Evolutionary conservation across 176 grass and related monocot genomes (phyloP), one percentile per base, ranked within the genome.

Genomic region (Ananas comosus): DNA sequence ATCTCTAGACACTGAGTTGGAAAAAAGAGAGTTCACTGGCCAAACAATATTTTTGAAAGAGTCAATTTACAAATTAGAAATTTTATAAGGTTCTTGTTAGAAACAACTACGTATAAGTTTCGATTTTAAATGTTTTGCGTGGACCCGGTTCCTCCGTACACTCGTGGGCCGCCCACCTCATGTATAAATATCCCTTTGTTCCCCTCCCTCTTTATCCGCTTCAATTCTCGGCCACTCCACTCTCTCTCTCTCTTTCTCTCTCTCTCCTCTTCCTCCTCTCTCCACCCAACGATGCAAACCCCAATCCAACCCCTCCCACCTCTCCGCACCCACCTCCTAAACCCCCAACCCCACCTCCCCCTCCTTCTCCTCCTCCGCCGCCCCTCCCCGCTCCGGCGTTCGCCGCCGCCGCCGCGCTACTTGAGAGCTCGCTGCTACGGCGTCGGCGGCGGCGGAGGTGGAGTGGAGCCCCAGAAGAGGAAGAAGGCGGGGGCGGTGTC

Each of bases 251-350:
- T 16, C 68, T 25, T 48, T 0, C 5, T 14, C 25, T 33, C 27
- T 51, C 59, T 0, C 49, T 3, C 49, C 22, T 23, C 22, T 23
- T 23, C 22, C 22, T 23, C 22, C 27, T 51, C 59, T 0, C 49
- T 3, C 49, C n/a, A 56, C 5, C 71, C 3, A 22, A 74, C 18
- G 6, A 51, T 27, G 54, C 69, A 16, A 76, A 79, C 76, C 61
- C 87, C 79, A 65, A 69, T 69, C 72, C 87, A 79, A 52, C 51
- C 79, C 51, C 82, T 64, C 56, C 28, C 51, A 2, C 19, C 61
- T 14, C 49, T 14, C 48, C 11, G 18, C 1, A 56, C 47, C 64
- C 1, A 23, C 3, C 16, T 13, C 12, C 21, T 17, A 3, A 52
- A n/a, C 42, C 27, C 74, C 49, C 12, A 58, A 42, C 47, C n/a